Evolutionary conservation across 2,329 filamentous ascomycete genomes (phyloP), one percentile per base, ranked within the genome.

Genomic region (Cladophialophora psammophila): DNA sequence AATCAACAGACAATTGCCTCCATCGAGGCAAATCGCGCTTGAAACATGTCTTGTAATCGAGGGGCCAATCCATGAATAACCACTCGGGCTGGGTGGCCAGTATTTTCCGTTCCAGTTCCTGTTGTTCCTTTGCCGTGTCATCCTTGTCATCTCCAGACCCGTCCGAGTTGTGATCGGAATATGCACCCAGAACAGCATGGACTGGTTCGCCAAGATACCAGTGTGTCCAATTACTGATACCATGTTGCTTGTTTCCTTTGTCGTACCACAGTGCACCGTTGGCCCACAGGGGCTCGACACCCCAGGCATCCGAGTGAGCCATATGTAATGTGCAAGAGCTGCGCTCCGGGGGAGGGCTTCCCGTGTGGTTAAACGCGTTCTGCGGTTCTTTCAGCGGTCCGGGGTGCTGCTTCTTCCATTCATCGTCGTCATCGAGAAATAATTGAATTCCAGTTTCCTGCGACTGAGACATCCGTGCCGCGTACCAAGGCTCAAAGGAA

Each of bases 401-500:
- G 7, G 45, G 45, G 45, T 50, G 45, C 45, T 50, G 18, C 45
- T 50, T 50, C 45, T 50, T 12, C 45, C 45, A 50, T 26, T 50
- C 45, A 1, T 50, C 4, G 18, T 50, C 45, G 18, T 50, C 45
- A 20, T 50, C 45, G 18, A 50, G 18, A 3, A 50, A 20, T 12
- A 50, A 20, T 26, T 18, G 18, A 12, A 50, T 50, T n/a, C 45
- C 45, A 18, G 18, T 50, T 20, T 50, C 45, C 45, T 50, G 45
- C 45, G 45, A 50, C 45, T 50, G 45, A 20, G 18, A 50, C 48
- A 69, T 59, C 12, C 50, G 53, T 5, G 64, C 66, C 7, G 67
- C 60, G 56, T 69, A 69, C 54, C 57, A 63, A 12, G 35, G 71
- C 63, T 81, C 79, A 64, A 83, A 82, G 1, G 75, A 72, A 59